phyloP scores from a whole-genome alignment of 2,329 filamentous ascomycete species.

The Aspergillus fructus region DNA sequence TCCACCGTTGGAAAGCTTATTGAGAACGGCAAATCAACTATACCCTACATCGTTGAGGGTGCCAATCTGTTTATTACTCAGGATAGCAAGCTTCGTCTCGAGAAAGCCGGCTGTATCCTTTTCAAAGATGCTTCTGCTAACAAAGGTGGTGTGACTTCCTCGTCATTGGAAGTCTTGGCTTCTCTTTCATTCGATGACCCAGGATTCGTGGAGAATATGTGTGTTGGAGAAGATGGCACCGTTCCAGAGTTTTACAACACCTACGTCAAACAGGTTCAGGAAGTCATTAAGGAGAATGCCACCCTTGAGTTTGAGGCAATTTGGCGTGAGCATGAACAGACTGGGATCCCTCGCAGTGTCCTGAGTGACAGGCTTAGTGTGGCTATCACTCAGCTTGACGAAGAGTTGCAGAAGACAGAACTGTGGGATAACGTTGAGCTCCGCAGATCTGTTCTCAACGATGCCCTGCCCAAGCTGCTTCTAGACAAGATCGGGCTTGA shows the following conservation, averaged over 20 bases:
- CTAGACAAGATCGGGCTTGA: conserved; percentile 89
- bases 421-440: conserved; percentile 83
- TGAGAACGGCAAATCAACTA: conserved; percentile 77
- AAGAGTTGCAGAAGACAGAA: conserved; percentile 90
- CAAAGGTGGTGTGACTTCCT: conserved; percentile 97
- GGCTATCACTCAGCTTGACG: conserved; percentile 94
- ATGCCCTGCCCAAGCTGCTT: conserved; percentile 82
- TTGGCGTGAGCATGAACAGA: conserved; percentile 89
- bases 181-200: conserved; percentile 91
- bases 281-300: conserved; percentile 87
- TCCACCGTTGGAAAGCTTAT: conserved; percentile 85
- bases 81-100: conserved; percentile 91
- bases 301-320: conserved; percentile 95
- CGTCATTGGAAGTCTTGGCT: conserved; percentile 91
- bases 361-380: conserved; percentile 86
- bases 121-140: conserved; percentile 99
- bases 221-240: conserved; percentile 71
- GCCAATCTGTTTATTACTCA: conserved; percentile 99
- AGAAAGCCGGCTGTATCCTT: conserved; percentile 89
- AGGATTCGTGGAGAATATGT: conserved; percentile 92
- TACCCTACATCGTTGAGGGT: conserved; percentile 96
- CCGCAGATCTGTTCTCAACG: conserved; percentile 72
- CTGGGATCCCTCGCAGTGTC: conserved; percentile 75
- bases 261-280: conserved; percentile 90
- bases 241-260: conserved; percentile 87